phyloP scores from a whole-genome alignment of 768 basidiomycete genomes.

The Leccinum subgranulosum region DNA sequence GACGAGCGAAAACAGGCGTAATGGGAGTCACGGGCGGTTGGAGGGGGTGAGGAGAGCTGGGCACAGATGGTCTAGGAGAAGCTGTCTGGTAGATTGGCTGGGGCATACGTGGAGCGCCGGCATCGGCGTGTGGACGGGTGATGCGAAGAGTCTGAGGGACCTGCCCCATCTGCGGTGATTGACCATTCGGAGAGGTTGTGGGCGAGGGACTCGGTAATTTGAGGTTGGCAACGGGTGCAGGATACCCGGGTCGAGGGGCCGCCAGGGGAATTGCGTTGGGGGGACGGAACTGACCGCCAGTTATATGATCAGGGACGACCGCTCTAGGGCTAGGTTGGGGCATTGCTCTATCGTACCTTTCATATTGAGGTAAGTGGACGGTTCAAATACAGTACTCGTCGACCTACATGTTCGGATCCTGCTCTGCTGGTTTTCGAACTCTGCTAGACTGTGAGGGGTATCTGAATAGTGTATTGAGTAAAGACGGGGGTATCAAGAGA shows the following conservation, averaged over 20 bases:
- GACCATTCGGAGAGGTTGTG: slow-evolving; percentile 33
- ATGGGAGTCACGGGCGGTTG: slow-evolving; percentile 78
- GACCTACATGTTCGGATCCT: slow-evolving; percentile 63
- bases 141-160: slow-evolving; percentile 26
- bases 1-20: slow-evolving; percentile 71
- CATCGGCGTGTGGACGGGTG: slow-evolving; percentile 18
- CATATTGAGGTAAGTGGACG: slow-evolving; percentile 1
- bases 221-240: slow-evolving; percentile 64
- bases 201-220: slow-evolving; percentile 52
- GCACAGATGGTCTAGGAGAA: slow-evolving; percentile 34
- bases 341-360: slow-evolving; percentile 59
- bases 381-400: neutral
- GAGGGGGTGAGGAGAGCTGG: slow-evolving; percentile 66
- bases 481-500: slow-evolving; percentile 24
- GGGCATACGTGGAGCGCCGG: slow-evolving; percentile 25
- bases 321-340: slow-evolving; percentile 55
- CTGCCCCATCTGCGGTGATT: slow-evolving; percentile 30
- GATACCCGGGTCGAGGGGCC: slow-evolving; percentile 72
- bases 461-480: slow-evolving; percentile 6
- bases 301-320: slow-evolving; percentile 47
- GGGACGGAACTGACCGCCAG: slow-evolving; percentile 31
- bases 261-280: slow-evolving; percentile 46
- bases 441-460: slow-evolving; percentile 33
- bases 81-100: slow-evolving; percentile 32
- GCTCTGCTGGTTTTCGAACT: slow-evolving; percentile 42